Conservation (phyloP, 768 basidiomycete genomes). For the Dacryopinax primogenitus region DNA sequence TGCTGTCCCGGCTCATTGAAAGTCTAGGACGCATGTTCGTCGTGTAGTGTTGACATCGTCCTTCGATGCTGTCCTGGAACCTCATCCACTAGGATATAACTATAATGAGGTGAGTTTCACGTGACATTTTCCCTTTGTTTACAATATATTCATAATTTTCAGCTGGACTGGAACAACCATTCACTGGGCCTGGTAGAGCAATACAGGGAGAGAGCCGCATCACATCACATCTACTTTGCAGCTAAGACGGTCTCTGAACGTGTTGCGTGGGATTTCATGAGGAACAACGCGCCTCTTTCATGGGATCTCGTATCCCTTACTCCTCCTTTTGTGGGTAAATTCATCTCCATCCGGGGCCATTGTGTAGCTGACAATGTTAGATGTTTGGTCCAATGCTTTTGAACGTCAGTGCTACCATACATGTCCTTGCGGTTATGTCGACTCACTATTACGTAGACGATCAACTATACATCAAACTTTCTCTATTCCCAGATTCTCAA, state of each 20-base stretch:
- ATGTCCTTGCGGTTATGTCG: not conserved
- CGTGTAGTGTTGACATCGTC: slow-evolving; percentile 30
- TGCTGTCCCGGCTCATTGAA: no score
- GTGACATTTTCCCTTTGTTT: not conserved
- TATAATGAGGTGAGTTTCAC: not conserved
- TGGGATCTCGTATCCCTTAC: not conserved
- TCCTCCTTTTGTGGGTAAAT: not conserved
- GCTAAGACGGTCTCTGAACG: slow-evolving; percentile 26
- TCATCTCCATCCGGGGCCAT: not conserved
- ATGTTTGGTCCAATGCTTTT: not conserved
- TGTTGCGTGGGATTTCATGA: slow-evolving; percentile 24
- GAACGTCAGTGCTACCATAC: not conserved
- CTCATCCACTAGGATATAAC: slow-evolving; percentile 10
- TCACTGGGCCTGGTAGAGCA: slow-evolving; percentile 22
- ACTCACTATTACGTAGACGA: not conserved
- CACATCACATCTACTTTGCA: slow-evolving; percentile 20
- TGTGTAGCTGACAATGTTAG: not conserved
- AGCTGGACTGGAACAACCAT: slow-evolving; percentile 28
- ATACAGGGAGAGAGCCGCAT: slow-evolving; percentile 22
- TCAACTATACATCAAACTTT: not conserved
- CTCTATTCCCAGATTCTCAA: not conserved
- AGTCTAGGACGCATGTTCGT: slow-evolving; percentile 20
- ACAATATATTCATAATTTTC: not conserved
- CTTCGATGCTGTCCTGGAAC: slow-evolving; percentile 26
- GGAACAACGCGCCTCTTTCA: slow-evolving; percentile 11